phyloP scores from a whole-genome alignment of 768 basidiomycete genomes.

The Ramaria rubella region DNA sequence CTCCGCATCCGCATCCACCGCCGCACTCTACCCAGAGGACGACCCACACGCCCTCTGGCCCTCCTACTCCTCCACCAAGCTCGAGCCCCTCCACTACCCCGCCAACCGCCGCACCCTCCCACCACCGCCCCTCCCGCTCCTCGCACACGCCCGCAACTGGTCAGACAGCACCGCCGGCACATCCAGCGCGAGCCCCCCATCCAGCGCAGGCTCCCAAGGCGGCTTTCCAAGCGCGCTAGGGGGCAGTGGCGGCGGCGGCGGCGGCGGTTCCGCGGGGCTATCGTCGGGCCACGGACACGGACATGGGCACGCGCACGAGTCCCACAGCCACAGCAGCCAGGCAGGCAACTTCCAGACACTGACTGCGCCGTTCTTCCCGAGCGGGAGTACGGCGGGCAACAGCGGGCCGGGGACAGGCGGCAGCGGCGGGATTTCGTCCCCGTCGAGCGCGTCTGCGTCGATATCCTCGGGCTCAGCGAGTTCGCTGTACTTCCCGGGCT shows the following conservation, averaged over 20 bases:
- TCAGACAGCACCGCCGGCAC: neutral
- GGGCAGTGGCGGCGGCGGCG: neutral
- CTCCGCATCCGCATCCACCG: conserved; percentile 14
- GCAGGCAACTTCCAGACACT: neutral
- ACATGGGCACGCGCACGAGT: neutral
- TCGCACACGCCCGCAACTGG: neutral
- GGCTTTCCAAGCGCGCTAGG: neutral
- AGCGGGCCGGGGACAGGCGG: neutral
- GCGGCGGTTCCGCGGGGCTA: conserved; percentile 1
- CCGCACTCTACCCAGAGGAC: conserved; percentile 29
- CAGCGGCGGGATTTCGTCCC: neutral
- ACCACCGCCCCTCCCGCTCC: conserved; percentile 1
- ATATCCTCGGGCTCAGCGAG: neutral
- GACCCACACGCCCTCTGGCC: conserved; percentile 23
- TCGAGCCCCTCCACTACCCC: neutral
- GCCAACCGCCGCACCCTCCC: neutral
- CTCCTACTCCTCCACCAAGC: conserved; percentile 10
- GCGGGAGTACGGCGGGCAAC: neutral
- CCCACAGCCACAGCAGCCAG: neutral
- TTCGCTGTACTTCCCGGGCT: neutral
- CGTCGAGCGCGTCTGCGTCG: neutral
- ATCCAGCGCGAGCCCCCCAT: neutral
- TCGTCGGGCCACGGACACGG: neutral
- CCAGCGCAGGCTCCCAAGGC: neutral
- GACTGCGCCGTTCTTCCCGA: neutral